These are phyloP conservation scores for Globisporangium mamillatum DNA, from an alignment of 352 stramenopile genomes.

Conservation along the genomic window DNA sequence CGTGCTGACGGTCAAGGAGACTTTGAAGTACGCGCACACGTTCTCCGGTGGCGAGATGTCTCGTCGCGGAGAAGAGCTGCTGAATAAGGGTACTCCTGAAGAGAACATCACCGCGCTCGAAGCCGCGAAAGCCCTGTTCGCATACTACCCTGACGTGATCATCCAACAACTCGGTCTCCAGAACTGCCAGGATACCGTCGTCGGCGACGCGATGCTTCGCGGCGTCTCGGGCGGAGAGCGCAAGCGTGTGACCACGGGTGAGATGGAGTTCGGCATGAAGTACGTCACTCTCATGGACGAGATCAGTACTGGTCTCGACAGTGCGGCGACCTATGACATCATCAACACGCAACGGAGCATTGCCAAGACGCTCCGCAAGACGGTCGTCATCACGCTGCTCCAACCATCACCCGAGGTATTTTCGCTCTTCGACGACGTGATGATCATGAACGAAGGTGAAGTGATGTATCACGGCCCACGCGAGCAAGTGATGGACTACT, in stretches of 20 bases:
- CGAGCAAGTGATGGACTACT: constrained; percentile 17
- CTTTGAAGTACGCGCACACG: constrained; percentile 40
- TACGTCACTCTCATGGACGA: constrained; percentile 79
- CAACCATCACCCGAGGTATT: constrained; percentile 67
- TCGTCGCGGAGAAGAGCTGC: constrained; percentile 15
- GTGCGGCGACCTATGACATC: constrained; percentile 57
- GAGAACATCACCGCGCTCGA: constrained; percentile 18
- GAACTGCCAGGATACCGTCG: constrained; percentile 15
- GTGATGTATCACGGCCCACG: constrained; percentile 37
- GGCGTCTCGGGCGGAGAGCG: constrained; percentile 62
- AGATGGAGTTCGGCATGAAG: constrained; percentile 77
- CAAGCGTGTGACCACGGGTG: constrained; percentile 58
- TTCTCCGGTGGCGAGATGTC: constrained; percentile 31
- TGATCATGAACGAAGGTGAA: constrained; percentile 45
- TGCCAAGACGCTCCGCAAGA: constrained; percentile 45
- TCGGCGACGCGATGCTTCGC: constrained; percentile 34
- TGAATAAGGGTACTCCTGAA: constrained; percentile 28
- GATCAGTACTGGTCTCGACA: constrained; percentile 58
- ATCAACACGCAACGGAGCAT: constrained; percentile 48
- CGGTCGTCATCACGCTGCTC: constrained; percentile 71
- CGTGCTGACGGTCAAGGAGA: constrained; percentile 52
- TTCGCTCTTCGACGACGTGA: constrained; percentile 47
- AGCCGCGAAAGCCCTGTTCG: constrained; percentile 5
- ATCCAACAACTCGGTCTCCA: constrained; percentile 13
- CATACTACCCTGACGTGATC: constrained; percentile 8